phyloP scores from a whole-genome alignment of 306 rosid genomes.

The Lupinus albus region DNA sequence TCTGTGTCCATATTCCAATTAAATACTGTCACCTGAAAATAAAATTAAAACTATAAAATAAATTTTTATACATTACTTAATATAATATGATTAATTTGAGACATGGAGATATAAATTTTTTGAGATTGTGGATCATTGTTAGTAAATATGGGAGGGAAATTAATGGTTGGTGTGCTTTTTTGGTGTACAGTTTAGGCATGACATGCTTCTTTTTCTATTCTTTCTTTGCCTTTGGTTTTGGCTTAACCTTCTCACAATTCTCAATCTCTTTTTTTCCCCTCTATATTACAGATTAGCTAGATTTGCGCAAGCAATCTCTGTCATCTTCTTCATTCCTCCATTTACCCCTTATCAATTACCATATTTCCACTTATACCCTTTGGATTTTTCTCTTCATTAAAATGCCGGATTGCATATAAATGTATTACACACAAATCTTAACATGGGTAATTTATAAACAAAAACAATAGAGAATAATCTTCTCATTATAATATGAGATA shows the following conservation, averaged over 20 bases:
- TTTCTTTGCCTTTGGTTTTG: neutral
- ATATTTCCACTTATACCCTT: conserved; percentile 41
- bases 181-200: conserved; percentile 8
- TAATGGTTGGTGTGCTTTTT: conserved; percentile 46
- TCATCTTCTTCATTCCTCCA: conserved; percentile 47
- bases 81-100: too few species aligned
- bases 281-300: conserved; percentile 68
- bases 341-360: conserved; percentile 44
- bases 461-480: too few species aligned
- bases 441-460: too few species aligned
- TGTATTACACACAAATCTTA: too few species aligned
- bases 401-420: too few species aligned
- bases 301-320: conserved; percentile 87
- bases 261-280: conserved; percentile 1
- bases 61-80: too few species aligned
- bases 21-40: too few species aligned
- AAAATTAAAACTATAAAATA: too few species aligned
- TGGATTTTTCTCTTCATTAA: neutral
- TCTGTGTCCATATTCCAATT: too few species aligned
- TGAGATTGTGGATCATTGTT: too few species aligned
- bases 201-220: neutral
- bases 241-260: conserved; percentile 6
- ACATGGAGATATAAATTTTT: too few species aligned
- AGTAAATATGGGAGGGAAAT: conserved; percentile 48
- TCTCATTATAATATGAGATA: too few species aligned